Base-by-base conservation (phyloP, 1,284 basidiomycete genomes). In the Cerrena zonata region DNA sequence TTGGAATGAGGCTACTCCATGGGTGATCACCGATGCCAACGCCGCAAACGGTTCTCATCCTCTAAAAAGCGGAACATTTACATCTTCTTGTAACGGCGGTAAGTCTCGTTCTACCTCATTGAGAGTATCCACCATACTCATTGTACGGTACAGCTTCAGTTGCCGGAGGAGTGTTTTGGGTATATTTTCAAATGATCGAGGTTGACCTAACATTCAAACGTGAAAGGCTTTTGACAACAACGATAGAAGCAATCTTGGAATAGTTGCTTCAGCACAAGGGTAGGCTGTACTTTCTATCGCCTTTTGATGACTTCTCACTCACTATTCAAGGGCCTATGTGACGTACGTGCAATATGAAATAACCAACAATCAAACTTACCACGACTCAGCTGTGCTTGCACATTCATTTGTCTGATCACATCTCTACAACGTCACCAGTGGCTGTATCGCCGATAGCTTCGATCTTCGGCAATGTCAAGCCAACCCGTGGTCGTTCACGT, bases 111-210 rank as follows among this genome's bases (percentile, higher is more conserved):
- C 18, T 18, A 10, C 11, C 2, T 18, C 41, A 3, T 21, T 38
- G 18, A 5, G 27, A 18, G 23, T 30, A 26, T 22, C 2, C n/a
- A 18, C 24, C 18, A 18, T 30, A 26, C 30, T n/a, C 19, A 3
- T 21, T 25, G 13, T n/a, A 34, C 30, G 11, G 27, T 19, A 12
- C 25, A 46, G 41, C 19, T 18, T 36, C 34, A 5, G 25, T 19
- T 34, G 50, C 47, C 2, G 50, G 49, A 30, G 48, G 48, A 12
- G 39, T 51, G 25, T 51, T 51, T 30, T 51, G 36, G 15, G 49
- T 51, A 18, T 38, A 44, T 2, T 18, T 19, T 1, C 2, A 4
- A 12, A 13, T 44, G 43, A 12, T n/a, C 30, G 30, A 7, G 21
- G 39, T 15, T 12, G 23, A 44, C 39, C 7, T 7, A 34, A 11